Base-by-base conservation (phyloP, 1,139 yeast genomes). In the Candida sojae region DNA sequence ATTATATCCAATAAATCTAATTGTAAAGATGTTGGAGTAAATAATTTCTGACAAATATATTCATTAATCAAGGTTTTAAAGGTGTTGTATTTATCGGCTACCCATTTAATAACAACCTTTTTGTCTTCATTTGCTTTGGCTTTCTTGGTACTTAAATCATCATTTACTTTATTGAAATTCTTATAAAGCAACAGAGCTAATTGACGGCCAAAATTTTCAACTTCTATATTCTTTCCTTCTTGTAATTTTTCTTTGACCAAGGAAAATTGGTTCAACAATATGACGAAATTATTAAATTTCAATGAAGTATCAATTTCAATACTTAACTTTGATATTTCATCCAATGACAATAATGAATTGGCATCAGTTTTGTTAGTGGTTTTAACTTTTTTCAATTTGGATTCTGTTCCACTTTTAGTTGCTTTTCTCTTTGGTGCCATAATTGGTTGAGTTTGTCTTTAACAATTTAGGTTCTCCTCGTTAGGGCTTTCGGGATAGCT, bases 1-100 rank as follows among this genome's bases (percentile, higher is more conserved):
- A 76, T 67, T 9, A 84, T 73, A 48, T 88, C 91, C 51, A 89
- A 61, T 44, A 82, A 73, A 59, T 88, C 91, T 43, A 87, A 63
- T 56, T 82, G 82, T 43, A 80, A 63, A 1, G 83, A 77, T 25
- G 78, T 68, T 45, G 69, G 68, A 44, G 61, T 65, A 5, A 67
- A 57, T 38, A 75, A 57, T 35, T 68, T 61, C 4, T 64, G 58
- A 1, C 51, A 46, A 45, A 86, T 63, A 43, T 78, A 63, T n/a
- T 66, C 66, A 35, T 76, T 62, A 23, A 88, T 54, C 31, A 63
- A 61, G 2, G 57, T 56, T 59, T 83, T 83, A 68, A 73, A 90
- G n/a, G 67, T 64, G 26, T 73, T 75, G 62, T 88, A 91, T 48
- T 79, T 77, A 44, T 77, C 79, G 47, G 73, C 71, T 36, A 89